Evolutionary conservation across 257 asterid genomes (phyloP).

Genomic region (Lycium barbarum): DNA sequence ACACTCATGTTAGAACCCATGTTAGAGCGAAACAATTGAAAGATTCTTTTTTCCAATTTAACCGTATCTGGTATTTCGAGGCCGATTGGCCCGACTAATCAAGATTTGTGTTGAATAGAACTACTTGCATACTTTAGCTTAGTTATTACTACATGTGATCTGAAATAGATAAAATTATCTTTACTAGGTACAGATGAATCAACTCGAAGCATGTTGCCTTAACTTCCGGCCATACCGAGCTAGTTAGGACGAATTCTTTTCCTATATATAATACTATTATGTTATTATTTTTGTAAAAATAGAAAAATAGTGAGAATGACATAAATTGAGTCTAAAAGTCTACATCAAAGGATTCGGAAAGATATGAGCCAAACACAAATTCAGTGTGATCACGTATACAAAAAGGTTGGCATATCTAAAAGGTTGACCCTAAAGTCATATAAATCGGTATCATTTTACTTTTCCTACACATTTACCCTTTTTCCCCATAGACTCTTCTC

Average conservation of each 20-base stretch:
- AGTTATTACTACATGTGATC: neutral
- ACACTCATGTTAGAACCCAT: neutral
- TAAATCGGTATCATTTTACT: neutral
- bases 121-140: neutral
- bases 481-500: neutral
- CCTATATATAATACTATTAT: neutral
- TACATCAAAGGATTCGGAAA: constrained; percentile 24
- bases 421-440: constrained; percentile 21
- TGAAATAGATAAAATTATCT: neutral
- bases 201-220: neutral
- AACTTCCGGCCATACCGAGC: neutral
- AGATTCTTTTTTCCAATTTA: neutral
- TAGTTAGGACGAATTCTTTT: neutral
- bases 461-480: neutral
- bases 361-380: neutral
- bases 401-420: constrained; percentile 2
- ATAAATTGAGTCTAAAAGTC: neutral
- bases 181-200: neutral
- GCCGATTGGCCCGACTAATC: neutral
- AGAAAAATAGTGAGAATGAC: neutral
- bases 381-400: neutral
- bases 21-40: neutral
- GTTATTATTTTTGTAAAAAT: neutral
- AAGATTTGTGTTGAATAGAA: neutral
- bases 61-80: neutral